Percentiles rank a stretch among this genome's conserved stretches.
Conservation (phyloP, 2,329 filamentous ascomycete genomes). For the Fusarium falciforme region DNA sequence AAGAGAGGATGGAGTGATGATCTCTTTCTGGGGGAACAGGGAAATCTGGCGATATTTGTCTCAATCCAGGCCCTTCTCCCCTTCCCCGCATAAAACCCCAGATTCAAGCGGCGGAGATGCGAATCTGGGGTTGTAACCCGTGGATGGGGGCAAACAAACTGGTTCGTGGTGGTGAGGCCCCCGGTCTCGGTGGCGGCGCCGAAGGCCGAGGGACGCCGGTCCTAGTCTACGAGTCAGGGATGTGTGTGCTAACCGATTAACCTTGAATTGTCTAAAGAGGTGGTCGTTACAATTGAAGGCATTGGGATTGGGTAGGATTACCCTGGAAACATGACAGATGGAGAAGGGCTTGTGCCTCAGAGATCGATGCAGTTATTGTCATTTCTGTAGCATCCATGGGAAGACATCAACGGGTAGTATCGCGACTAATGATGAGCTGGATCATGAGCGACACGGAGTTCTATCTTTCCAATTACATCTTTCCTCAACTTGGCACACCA, state of each 20-base stretch:
- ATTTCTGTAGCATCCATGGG: too few relatives aligned
- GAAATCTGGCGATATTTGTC: slow-evolving; percentile 31
- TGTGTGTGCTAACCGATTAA: not conserved
- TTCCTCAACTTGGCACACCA: too few relatives aligned
- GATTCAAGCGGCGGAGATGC: not conserved
- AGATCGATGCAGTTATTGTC: not conserved
- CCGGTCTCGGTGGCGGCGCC: slow-evolving; percentile 30
- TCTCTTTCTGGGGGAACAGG: not conserved
- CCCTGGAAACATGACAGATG: not conserved
- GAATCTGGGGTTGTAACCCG: slow-evolving; percentile 18
- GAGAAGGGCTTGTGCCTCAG: not conserved
- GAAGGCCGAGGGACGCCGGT: slow-evolving; percentile 19
- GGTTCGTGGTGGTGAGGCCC: not conserved
- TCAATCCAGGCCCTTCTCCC: not conserved
- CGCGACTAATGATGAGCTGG: not conserved
- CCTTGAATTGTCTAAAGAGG: not conserved
- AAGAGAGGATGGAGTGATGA: not conserved
- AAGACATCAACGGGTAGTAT: not conserved
- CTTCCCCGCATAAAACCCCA: slow-evolving; percentile 35
- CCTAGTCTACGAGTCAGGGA: not conserved
- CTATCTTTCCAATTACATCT: not conserved
- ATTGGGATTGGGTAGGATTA: not conserved
- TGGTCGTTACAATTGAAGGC: not conserved
- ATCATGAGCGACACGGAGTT: not conserved
- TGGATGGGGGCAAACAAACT: slow-evolving; percentile 13